A percentile compares a stretch with the other conserved stretches of the same genome.
phyloP scores from a whole-genome alignment of 106 monocot genomes.

The Allium fistulosum region DNA sequence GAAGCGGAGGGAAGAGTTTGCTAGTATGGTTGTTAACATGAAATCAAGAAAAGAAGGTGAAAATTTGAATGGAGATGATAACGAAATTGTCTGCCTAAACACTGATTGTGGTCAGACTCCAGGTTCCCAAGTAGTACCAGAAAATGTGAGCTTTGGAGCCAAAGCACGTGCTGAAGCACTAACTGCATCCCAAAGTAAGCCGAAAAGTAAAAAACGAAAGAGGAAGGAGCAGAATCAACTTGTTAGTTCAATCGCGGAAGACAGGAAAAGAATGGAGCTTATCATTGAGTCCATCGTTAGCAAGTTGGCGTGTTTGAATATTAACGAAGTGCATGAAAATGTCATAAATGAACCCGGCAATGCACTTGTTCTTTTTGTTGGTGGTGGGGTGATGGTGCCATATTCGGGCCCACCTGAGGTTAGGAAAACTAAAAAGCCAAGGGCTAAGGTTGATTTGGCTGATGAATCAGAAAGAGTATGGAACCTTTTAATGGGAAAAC shows the following conservation, averaged over 20 bases:
- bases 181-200: conserved; percentile 9
- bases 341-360: too few relatives aligned
- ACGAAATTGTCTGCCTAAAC: background rate
- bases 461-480: conserved; percentile 62
- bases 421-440: conserved; percentile 34
- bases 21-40: conserved; percentile 7
- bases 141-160: conserved; percentile 6
- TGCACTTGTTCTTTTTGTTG: conserved; percentile 57
- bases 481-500: conserved; percentile 86
- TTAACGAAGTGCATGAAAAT: conserved; percentile 20
- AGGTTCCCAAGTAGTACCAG: conserved; percentile 7
- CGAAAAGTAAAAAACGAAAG: conserved; percentile 6
- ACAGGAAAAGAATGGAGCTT: background rate
- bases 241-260: background rate
- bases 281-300: conserved; percentile 32
- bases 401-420: conserved; percentile 23
- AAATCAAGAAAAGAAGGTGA: conserved; percentile 15
- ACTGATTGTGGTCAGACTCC: background rate
- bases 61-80: conserved; percentile 23
- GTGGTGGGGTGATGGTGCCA: conserved; percentile 32
- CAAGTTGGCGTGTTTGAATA: conserved; percentile 36
- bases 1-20: conserved; percentile 5
- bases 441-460: conserved; percentile 67
- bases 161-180: conserved; percentile 5
- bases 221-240: conserved; percentile 20